phyloP scores from a whole-genome alignment of 768 basidiomycete species.

The Russula griseocarnosa region DNA sequence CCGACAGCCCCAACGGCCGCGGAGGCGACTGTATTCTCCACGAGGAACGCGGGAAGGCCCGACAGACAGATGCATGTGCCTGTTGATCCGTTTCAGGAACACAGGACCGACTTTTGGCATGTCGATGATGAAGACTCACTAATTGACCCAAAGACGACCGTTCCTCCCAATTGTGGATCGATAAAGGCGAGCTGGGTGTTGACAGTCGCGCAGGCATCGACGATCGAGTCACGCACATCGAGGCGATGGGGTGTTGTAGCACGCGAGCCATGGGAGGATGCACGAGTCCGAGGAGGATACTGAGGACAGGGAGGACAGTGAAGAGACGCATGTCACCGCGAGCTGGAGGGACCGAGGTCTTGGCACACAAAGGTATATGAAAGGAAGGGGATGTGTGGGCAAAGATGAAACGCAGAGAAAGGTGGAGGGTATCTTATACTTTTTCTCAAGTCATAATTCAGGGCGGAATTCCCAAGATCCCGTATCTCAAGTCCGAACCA shows the following conservation, averaged over 20 bases:
- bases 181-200: conserved; percentile 5
- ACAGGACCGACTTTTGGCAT: not conserved
- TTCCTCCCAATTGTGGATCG: too few species aligned
- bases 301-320: conserved; percentile 4
- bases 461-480: too few species aligned
- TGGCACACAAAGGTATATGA: too few species aligned
- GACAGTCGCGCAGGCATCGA: conserved; percentile 44
- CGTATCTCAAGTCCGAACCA: too few species aligned
- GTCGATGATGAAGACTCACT: conserved; percentile 26
- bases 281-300: conserved; percentile 14
- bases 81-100: conserved; percentile 24
- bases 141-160: conserved; percentile 22
- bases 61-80: conserved; percentile 46
- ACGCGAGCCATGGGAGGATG: conserved; percentile 14
- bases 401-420: too few species aligned
- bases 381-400: too few species aligned
- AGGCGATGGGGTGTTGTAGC: conserved; percentile 3
- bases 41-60: conserved; percentile 37
- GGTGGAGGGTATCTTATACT: too few species aligned
- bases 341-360: too few species aligned
- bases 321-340: conserved; percentile 21
- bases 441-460: too few species aligned
- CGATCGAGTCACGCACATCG: conserved; percentile 13
- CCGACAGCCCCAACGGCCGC: conserved; percentile 36
- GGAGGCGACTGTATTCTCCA: conserved; percentile 35